Evolutionary conservation across 1,139 yeast species (phyloP).

Genomic region (Hansenula anomala): DNA sequence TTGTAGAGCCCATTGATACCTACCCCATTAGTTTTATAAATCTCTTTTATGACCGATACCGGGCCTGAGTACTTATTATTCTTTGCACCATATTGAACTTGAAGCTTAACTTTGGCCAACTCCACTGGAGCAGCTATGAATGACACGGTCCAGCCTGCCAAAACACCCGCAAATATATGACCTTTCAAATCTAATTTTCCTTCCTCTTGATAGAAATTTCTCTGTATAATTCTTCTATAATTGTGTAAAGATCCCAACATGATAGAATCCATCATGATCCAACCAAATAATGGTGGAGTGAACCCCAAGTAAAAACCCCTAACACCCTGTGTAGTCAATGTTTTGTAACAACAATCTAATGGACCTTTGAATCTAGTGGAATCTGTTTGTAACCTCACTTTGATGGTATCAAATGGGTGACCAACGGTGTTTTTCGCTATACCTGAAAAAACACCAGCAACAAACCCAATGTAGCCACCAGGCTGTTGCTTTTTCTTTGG

Average conservation of each 20-base stretch:
- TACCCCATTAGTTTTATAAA: conserved; percentile 38
- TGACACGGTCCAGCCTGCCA: conserved; percentile 85
- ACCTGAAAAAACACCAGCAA: conserved; percentile 87
- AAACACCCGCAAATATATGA: conserved; percentile 69
- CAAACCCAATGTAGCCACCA: conserved; percentile 61
- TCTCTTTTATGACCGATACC: conserved; percentile 49
- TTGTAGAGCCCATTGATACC: conserved; percentile 75
- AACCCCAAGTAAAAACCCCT: conserved; percentile 83
- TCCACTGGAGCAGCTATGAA: conserved; percentile 95
- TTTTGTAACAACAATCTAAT: conserved; percentile 70
- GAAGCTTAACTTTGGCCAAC: conserved; percentile 81
- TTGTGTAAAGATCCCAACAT: conserved; percentile 85
- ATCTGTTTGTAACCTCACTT: conserved; percentile 84
- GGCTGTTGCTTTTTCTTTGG: conserved; percentile 8
- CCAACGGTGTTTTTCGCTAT: conserved; percentile 86
- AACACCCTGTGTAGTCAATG: conserved; percentile 68
- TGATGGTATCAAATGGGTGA: conserved; percentile 89
- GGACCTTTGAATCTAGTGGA: conserved; percentile 78
- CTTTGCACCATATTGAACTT: conserved; percentile 81
- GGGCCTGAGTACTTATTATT: conserved; percentile 74
- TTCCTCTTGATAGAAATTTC: conserved; percentile 52
- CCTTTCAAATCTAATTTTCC: conserved; percentile 66
- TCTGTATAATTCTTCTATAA: conserved; percentile 65
- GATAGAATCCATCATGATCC: conserved; percentile 89
- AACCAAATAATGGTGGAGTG: conserved; percentile 87